Percentiles rank a stretch among this genome's conserved stretches.
Conservation (phyloP, 176 grass and related monocot genomes). For the Elaeis guineensis region DNA sequence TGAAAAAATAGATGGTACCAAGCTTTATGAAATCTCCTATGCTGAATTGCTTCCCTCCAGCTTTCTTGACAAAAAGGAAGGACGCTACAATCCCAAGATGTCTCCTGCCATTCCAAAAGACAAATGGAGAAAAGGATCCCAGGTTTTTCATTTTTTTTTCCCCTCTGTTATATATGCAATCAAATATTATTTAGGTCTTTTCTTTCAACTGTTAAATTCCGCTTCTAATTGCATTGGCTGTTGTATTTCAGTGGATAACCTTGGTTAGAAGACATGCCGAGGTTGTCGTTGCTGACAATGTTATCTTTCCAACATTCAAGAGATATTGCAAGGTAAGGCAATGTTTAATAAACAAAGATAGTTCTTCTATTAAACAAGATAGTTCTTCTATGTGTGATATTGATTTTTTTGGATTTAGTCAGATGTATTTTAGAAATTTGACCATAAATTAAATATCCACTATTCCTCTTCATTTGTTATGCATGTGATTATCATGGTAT, state of each 20-base stretch:
- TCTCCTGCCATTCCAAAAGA: slow-evolving; percentile 59
- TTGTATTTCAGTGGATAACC: slow-evolving; percentile 80
- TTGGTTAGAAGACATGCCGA: slow-evolving; percentile 74
- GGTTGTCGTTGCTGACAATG: slow-evolving; percentile 57
- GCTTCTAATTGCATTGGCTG: slow-evolving; percentile 10
- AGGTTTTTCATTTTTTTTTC: slow-evolving; percentile 46
- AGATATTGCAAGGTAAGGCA: slow-evolving; percentile 75
- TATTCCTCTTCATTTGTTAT: too few relatives aligned
- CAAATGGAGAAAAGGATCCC: slow-evolving; percentile 98
- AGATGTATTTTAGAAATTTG: too few relatives aligned
- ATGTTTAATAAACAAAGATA: background rate
- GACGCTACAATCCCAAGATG: slow-evolving; percentile 82
- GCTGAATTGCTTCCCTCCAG: slow-evolving; percentile 18
- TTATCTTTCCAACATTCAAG: slow-evolving; percentile 66
- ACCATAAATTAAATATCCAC: too few relatives aligned
- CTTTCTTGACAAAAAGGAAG: slow-evolving; percentile 72
- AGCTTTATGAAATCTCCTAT: too few relatives aligned
- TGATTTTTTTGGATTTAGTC: too few relatives aligned
- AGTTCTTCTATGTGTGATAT: background rate
- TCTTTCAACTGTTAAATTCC: background rate
- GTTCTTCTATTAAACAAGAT: background rate
- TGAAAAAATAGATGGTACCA: background rate
- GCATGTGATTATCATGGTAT: too few relatives aligned
- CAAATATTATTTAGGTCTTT: slow-evolving; percentile 2
- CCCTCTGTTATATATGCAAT: slow-evolving; percentile 1